Evolutionary conservation across 306 rosid species (phyloP), one percentile per base, ranked within the genome.

Genomic region (Quercus wislizeni): DNA sequence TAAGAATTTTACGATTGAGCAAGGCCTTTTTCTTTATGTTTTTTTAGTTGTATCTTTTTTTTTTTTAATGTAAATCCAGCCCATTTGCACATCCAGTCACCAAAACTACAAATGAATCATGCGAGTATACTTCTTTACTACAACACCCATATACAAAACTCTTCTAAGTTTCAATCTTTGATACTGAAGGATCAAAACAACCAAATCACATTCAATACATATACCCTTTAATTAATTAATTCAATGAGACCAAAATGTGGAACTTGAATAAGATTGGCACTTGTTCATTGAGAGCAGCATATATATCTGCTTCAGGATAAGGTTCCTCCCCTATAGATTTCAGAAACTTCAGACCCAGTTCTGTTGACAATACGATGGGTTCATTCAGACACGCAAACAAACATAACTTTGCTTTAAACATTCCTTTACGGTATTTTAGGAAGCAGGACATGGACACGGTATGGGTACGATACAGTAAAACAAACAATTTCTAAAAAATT

Each of bases 251-350:
- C 97, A 94, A 41, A 91, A 93, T 0, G 95, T 86, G 91, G 91
- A 92, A 58, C 89, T 82, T 20, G 97, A 90, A 83, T 41, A 91
- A 27, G 95, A 80, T 80, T 85, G 84, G 57, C 80, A 41, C 58
- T 73, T 84, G 75, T 82, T 81, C 75, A 19, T 68, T 25, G 89
- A 89, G 74, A 92, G 90, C 55, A 89, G 87, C 97, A 92, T 94
- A 38, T 38, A 6, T 38, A 76, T 92, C 98, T 74, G 93, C 93
- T 84, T 94, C 97, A 31, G 97, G 97, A 86, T 84, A 83, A 74
- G 67, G 55, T 69, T 86, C 76, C 65, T 89, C 93, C 61, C 70
- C 74, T 69, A 27, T 46, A 58, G 85, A 84, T 63, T 75, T 75
- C 63, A 91, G 43, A 71, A 92, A 87, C 76, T 89, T 82, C 86